Conservation (phyloP, 331 rosid species). For the Quercus tomentella region DNA sequence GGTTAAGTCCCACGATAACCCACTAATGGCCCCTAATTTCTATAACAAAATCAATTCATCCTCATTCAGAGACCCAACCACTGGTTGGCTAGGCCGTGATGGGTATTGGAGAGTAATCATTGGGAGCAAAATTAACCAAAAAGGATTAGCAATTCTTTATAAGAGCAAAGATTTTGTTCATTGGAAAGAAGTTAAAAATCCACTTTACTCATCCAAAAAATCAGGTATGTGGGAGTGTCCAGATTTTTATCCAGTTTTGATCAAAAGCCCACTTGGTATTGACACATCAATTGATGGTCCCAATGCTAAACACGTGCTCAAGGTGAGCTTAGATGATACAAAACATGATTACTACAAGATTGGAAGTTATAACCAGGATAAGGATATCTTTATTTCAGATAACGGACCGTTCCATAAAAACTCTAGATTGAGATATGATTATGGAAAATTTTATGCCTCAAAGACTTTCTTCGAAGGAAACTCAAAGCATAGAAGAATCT, state of each 20-base stretch:
- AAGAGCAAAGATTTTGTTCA: slow-evolving; percentile 50
- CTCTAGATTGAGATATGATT: slow-evolving; percentile 58
- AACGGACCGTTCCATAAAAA: slow-evolving; percentile 22
- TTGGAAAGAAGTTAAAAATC: slow-evolving; percentile 54
- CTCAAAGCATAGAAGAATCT: slow-evolving; percentile 47
- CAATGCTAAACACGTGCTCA: slow-evolving; percentile 62
- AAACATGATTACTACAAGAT: slow-evolving; percentile 61
- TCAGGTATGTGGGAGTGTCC: slow-evolving; percentile 98
- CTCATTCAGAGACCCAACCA: slow-evolving; percentile 81
- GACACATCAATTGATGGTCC: slow-evolving; percentile 36
- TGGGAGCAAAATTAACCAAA: slow-evolving; percentile 40
- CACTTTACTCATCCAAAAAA: slow-evolving; percentile 40
- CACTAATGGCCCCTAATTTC: slow-evolving; percentile 49
- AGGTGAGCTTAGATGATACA: slow-evolving; percentile 59
- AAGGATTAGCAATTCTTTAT: slow-evolving; percentile 58
- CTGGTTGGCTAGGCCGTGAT: slow-evolving; percentile 80
- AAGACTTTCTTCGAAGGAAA: slow-evolving; percentile 61
- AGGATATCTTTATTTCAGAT: slow-evolving; percentile 54
- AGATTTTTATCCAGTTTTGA: slow-evolving; percentile 64
- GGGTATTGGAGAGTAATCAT: slow-evolving; percentile 53
- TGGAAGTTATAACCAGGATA: slow-evolving; percentile 42
- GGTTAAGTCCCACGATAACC: slow-evolving; percentile 48
- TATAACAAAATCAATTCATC: slow-evolving; percentile 39
- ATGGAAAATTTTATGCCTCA: slow-evolving; percentile 90
- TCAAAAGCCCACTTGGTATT: slow-evolving; percentile 26